Conservation (phyloP, 495 filamentous ascomycete species). For the Penicillium paradoxum region DNA sequence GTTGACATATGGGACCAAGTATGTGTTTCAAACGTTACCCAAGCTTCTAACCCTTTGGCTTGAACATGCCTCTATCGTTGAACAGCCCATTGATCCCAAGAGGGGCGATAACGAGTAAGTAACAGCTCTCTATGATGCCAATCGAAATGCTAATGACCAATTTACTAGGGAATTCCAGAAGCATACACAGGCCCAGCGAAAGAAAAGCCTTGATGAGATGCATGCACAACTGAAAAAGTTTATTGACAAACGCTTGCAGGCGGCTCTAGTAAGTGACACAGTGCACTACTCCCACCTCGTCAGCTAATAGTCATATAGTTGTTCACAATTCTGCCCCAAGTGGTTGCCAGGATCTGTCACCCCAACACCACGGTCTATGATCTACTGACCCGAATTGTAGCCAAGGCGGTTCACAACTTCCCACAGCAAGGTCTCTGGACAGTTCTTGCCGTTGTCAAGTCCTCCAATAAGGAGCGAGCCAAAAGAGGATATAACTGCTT, state of each 20-base stretch:
- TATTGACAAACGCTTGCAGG: conserved; percentile 61
- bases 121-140: conserved; percentile 9
- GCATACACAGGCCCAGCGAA: conserved; percentile 52
- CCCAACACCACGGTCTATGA: conserved; percentile 69
- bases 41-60: conserved; percentile 90
- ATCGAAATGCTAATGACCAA: conserved; percentile 3
- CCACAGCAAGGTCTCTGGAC: conserved; percentile 94
- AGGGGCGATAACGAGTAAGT: conserved; percentile 54
- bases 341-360: conserved; percentile 88
- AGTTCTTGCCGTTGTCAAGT: conserved; percentile 72
- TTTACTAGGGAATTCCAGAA: conserved; percentile 49
- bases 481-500: conserved; percentile 45
- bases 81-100: conserved; percentile 62
- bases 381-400: conserved; percentile 68
- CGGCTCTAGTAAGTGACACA: conserved; percentile 53
- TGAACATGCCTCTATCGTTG: conserved; percentile 73
- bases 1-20: conserved; percentile 82
- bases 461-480: conserved; percentile 46
- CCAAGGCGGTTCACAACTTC: conserved; percentile 71
- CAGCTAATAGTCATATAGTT: conserved; percentile 45
- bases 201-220: conserved; percentile 62
- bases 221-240: conserved; percentile 71
- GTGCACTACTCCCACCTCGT: background rate
- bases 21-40: conserved; percentile 88
- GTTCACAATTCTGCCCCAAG: conserved; percentile 88